Base-by-base conservation (phyloP, 345 rosid genomes). In the Kernera saxatilis region DNA sequence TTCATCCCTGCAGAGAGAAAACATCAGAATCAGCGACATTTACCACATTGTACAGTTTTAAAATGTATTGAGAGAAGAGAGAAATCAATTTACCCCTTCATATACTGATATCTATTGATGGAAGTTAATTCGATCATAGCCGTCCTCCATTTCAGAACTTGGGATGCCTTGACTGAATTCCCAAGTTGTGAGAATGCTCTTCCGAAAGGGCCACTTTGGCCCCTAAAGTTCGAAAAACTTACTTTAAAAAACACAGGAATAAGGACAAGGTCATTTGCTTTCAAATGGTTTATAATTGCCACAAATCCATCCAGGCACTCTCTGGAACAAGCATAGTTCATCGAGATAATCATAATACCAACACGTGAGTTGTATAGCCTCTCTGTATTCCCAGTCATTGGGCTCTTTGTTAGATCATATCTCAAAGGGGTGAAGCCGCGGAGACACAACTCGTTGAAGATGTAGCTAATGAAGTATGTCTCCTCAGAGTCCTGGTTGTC, bases 401-500 rank as follows among this genome's bases (percentile, higher is more conserved):
- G 21, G 18, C 32, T 55, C 64, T 1, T 21, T 6, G 13, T 5
- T 10, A 72, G 14, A 52, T 64, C 49, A 72, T 25, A 72, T 45
- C 17, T 64, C 6, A 27, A 45, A 64, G 77, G 58, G 32, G 51
- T 1, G 25, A 71, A 50, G 19, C 54, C n/a, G 29, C 4, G 55
- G 5, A 10, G 4, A 51, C n/a, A 0, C 0, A 71, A 1, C 46
- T 71, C 63, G 6, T n/a, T 52, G 0, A 11, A 22, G 69, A 71
- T 15, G 46, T 5, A 62, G 45, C 62, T 61, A 19, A 41, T 62
- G 5, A 71, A 62, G 53, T 41, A 62, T n/a, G 14, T 41, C 62
- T 61, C 75, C 3, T 61, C 75, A 0, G 53, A 27, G 1, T 60
- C 75, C 19, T 71, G 45, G 41, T 71, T 8, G 25, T 61, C 6